A percentile compares a stretch with the other conserved stretches of the same genome.
Conservation (phyloP, 768 basidiomycete species). For the Chiua virens region DNA sequence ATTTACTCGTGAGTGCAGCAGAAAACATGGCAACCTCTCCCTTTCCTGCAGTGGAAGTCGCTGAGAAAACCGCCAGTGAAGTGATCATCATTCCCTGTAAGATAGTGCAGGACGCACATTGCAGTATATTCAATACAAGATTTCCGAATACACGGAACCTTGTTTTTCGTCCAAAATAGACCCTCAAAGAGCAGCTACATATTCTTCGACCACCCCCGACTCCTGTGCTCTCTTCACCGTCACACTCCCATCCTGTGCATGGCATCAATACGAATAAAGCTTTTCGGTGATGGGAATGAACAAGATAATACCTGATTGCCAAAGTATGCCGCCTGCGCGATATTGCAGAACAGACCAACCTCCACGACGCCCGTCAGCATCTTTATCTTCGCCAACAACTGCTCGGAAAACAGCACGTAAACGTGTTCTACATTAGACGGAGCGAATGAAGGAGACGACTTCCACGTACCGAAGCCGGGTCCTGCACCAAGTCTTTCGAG, state of each 20-base stretch:
- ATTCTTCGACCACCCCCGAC: slow-evolving; percentile 22
- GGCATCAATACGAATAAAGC: neutral
- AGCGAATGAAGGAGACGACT: no score
- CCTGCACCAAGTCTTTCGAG: slow-evolving; percentile 59
- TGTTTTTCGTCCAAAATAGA: no score
- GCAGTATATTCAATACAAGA: no score
- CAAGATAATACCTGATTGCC: slow-evolving; percentile 66
- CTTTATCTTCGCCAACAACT: slow-evolving; percentile 84
- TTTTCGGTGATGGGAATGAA: neutral
- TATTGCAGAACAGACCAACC: slow-evolving; percentile 90
- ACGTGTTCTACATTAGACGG: neutral
- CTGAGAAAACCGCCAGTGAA: no score
- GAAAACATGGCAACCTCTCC: no score
- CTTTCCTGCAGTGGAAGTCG: no score
- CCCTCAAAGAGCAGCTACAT: slow-evolving; percentile 9
- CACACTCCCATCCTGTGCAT: slow-evolving; percentile 63
- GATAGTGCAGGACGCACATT: no score
- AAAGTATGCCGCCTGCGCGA: slow-evolving; percentile 97
- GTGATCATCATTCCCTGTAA: no score
- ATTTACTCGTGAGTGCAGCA: no score
- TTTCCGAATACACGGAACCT: no score
- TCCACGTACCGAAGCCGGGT: slow-evolving; percentile 56
- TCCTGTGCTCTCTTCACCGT: slow-evolving; percentile 49
- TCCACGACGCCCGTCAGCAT: slow-evolving; percentile 98
- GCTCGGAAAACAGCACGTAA: neutral